These are phyloP conservation scores for Epichloe scottii DNA, from an alignment of 2,329 filamentous ascomycete genomes.

Conservation along the genomic window DNA sequence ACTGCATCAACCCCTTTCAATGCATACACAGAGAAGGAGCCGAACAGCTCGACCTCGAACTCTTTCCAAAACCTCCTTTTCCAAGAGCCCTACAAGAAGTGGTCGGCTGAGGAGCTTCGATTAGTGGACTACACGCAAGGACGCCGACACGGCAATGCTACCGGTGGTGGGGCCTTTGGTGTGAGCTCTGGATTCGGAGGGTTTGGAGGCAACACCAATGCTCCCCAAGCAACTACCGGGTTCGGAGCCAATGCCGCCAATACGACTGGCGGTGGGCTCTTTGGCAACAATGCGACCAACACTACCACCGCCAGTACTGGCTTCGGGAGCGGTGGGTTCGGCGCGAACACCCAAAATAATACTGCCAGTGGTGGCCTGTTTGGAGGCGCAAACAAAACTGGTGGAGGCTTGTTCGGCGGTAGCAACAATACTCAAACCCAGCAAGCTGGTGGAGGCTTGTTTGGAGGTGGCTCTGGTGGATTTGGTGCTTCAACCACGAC, in stretches of 20 bases:
- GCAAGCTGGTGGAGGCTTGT: conserved; percentile 11
- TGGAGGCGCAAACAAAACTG: conserved; percentile 15
- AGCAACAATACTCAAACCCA: conserved; percentile 12
- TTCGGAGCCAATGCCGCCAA: conserved; percentile 33
- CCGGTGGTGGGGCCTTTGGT: conserved; percentile 77
- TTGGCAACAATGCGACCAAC: conserved; percentile 22
- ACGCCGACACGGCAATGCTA: conserved; percentile 69
- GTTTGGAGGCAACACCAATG: conserved; percentile 28
- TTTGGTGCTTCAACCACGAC: conserved; percentile 25
- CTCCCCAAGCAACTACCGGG: conserved; percentile 20
- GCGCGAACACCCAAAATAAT: conserved; percentile 16
- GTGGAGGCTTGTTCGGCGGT: conserved; percentile 14
- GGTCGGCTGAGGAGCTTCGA: conserved; percentile 74
- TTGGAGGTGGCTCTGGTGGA: conserved; percentile 19
- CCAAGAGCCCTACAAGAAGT: conserved; percentile 73
- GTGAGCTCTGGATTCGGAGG: conserved; percentile 40
- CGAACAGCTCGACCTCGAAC: conserved; percentile 37
- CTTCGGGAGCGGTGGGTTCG: conserved; percentile 28
- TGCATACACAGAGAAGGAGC: conserved; percentile 62
- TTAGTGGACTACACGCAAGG: conserved; percentile 83
- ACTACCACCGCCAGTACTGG: conserved; percentile 16
- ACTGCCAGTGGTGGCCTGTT: conserved; percentile 28
- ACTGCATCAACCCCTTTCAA: conserved; percentile 59
- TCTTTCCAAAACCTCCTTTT: conserved; percentile 72
- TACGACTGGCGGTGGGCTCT: conserved; percentile 23